These are phyloP conservation scores for Poterioochromonas sp. DNA, from an alignment of 352 stramenopile genomes.

Conservation along the genomic window DNA sequence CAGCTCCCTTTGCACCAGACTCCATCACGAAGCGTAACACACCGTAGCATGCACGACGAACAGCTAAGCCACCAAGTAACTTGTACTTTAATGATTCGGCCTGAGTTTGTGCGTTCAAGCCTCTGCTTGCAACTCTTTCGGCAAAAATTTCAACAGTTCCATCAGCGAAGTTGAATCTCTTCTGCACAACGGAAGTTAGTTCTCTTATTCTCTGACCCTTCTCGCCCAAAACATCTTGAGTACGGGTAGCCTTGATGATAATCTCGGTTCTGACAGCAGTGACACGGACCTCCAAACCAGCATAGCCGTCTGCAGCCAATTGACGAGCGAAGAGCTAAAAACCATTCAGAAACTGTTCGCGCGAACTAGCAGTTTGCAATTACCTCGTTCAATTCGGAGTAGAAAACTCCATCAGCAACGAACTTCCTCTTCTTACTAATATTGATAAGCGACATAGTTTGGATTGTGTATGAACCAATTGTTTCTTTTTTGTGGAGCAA, in stretches of 20 bases:
- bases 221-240: slow-evolving; percentile 96
- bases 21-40: slow-evolving; percentile 99
- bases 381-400: slow-evolving; percentile 96
- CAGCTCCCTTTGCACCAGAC: slow-evolving; percentile 93
- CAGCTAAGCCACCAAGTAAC: slow-evolving; percentile 90
- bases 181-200: slow-evolving; percentile 97
- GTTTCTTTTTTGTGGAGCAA: no score
- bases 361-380: background rate
- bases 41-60: slow-evolving; percentile 96
- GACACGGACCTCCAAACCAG: slow-evolving; percentile 94
- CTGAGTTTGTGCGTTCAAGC: slow-evolving; percentile 94
- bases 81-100: slow-evolving; percentile 99
- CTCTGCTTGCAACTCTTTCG: slow-evolving; percentile 94
- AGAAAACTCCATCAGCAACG: slow-evolving; percentile 98
- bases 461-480: no score
- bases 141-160: slow-evolving; percentile 94
- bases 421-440: slow-evolving; percentile 99
- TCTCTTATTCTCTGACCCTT: slow-evolving; percentile 98
- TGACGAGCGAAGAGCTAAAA: slow-evolving; percentile 83
- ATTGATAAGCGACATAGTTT: no score
- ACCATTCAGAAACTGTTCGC: background rate
- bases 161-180: slow-evolving; percentile 83
- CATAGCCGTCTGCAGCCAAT: slow-evolving; percentile 95
- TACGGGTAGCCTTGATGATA: slow-evolving; percentile 98
- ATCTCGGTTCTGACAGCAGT: slow-evolving; percentile 98